phyloP scores from a whole-genome alignment of 2,329 filamentous ascomycete genomes.

The Calonectria pseudoturangicola region DNA sequence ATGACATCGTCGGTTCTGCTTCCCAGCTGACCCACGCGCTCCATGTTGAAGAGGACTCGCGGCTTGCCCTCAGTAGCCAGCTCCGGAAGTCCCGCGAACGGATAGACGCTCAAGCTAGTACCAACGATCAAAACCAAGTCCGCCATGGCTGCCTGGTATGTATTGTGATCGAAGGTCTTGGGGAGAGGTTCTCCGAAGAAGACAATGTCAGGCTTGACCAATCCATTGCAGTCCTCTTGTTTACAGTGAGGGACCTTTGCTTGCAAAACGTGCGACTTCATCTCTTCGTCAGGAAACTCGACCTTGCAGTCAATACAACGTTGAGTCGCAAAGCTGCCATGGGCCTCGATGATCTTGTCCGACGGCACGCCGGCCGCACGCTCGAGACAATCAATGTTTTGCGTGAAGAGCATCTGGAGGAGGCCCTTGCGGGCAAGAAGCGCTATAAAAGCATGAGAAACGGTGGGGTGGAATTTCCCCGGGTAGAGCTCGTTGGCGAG shows the following conservation, averaged over 20 bases:
- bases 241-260: slow-evolving; percentile 83
- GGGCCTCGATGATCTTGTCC: slow-evolving; percentile 91
- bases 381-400: slow-evolving; percentile 98
- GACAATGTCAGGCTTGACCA: slow-evolving; percentile 96
- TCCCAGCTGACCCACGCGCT: slow-evolving; percentile 87
- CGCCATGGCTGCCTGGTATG: slow-evolving; percentile 73
- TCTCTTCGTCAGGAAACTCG: slow-evolving; percentile 82
- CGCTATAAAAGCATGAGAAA: slow-evolving; percentile 92
- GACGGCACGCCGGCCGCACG: slow-evolving; percentile 87
- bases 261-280: slow-evolving; percentile 80
- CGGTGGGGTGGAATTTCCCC: slow-evolving; percentile 89
- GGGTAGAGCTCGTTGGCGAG: slow-evolving; percentile 95
- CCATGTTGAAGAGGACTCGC: slow-evolving; percentile 90
- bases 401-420: slow-evolving; percentile 91
- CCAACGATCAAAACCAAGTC: slow-evolving; percentile 91
- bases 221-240: slow-evolving; percentile 78
- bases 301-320: slow-evolving; percentile 91
- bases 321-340: slow-evolving; percentile 95
- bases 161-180: slow-evolving; percentile 59
- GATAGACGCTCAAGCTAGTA: slow-evolving; percentile 90
- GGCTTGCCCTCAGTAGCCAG: slow-evolving; percentile 78
- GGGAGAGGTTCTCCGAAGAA: slow-evolving; percentile 88
- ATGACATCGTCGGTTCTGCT: slow-evolving; percentile 88
- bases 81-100: slow-evolving; percentile 88
- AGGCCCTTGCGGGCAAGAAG: slow-evolving; percentile 87